Evolutionary conservation across 139 green algal species (phyloP).

Genomic region (Nannochloris sp.): DNA sequence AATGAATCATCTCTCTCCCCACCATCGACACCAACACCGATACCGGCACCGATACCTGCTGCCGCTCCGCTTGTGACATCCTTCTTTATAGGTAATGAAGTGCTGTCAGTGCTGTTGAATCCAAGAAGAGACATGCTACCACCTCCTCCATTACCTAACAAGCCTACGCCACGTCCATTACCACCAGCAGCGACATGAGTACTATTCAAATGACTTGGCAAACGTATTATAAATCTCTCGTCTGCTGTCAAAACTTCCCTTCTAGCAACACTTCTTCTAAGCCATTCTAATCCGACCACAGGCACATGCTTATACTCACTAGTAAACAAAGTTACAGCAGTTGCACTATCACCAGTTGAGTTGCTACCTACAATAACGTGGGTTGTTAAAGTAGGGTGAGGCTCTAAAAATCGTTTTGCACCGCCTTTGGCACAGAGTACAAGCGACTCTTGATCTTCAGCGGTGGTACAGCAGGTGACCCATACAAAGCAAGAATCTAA

Average conservation of each 20-base stretch:
- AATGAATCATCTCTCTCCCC: background rate
- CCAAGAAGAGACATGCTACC: no score
- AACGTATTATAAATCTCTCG: background rate
- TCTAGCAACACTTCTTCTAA: conserved; percentile 12
- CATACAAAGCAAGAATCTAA: conserved; percentile 16
- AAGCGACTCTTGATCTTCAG: conserved; percentile 19
- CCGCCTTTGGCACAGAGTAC: conserved; percentile 15
- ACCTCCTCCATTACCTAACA: no score
- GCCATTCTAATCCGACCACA: conserved; percentile 33
- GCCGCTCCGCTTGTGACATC: no score
- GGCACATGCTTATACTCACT: conserved; percentile 2
- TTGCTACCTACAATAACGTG: conserved; percentile 29
- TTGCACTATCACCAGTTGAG: background rate
- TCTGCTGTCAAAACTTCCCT: background rate
- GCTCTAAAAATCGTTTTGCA: conserved; percentile 23
- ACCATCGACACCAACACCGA: background rate
- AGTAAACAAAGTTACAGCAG: background rate
- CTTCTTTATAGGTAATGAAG: no score
- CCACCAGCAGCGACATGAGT: background rate
- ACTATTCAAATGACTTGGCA: background rate
- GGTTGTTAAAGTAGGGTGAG: conserved; percentile 7
- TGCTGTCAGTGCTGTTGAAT: no score
- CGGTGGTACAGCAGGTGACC: conserved; percentile 19
- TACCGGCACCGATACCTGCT: background rate
- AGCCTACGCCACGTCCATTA: no score